These are phyloP conservation scores for Aureobasidium sp. DNA, from an alignment of 2,329 filamentous ascomycete species.

Conservation along the genomic window DNA sequence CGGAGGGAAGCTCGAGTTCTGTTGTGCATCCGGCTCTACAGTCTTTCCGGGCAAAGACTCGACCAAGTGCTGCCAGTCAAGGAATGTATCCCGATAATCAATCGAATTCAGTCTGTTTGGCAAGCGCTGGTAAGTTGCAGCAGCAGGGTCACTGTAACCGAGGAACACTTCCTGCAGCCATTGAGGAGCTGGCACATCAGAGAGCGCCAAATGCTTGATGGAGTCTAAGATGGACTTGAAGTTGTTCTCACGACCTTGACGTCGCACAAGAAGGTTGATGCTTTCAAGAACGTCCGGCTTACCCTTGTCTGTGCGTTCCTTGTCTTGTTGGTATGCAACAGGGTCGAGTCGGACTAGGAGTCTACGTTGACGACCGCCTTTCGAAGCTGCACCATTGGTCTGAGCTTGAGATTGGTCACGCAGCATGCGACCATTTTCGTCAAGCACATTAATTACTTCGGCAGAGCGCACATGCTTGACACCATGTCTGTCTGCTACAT, in stretches of 20 bases:
- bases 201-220: slow-evolving; percentile 75
- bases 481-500: slow-evolving; percentile 43
- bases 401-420: slow-evolving; percentile 46
- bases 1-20: slow-evolving; percentile 67
- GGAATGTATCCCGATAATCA: slow-evolving; percentile 88
- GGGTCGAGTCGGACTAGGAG: slow-evolving; percentile 77
- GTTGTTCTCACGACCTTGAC: slow-evolving; percentile 87
- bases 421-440: slow-evolving; percentile 71
- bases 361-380: slow-evolving; percentile 52
- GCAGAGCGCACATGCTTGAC: slow-evolving; percentile 69
- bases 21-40: slow-evolving; percentile 67
- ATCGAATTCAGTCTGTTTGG: slow-evolving; percentile 68
- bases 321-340: slow-evolving; percentile 67
- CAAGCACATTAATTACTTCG: slow-evolving; percentile 75
- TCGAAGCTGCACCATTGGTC: slow-evolving; percentile 52
- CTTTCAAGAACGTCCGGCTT: slow-evolving; percentile 71
- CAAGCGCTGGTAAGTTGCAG: slow-evolving; percentile 77
- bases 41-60: slow-evolving; percentile 83
- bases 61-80: slow-evolving; percentile 89
- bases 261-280: slow-evolving; percentile 78
- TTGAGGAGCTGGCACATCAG: slow-evolving; percentile 73
- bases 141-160: slow-evolving; percentile 89
- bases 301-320: slow-evolving; percentile 54
- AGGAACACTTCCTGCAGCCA: slow-evolving; percentile 97
- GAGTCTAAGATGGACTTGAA: slow-evolving; percentile 91